Base-by-base conservation (phyloP, 352 stramenopile genomes). In the Globisporangium megalacanthum region DNA sequence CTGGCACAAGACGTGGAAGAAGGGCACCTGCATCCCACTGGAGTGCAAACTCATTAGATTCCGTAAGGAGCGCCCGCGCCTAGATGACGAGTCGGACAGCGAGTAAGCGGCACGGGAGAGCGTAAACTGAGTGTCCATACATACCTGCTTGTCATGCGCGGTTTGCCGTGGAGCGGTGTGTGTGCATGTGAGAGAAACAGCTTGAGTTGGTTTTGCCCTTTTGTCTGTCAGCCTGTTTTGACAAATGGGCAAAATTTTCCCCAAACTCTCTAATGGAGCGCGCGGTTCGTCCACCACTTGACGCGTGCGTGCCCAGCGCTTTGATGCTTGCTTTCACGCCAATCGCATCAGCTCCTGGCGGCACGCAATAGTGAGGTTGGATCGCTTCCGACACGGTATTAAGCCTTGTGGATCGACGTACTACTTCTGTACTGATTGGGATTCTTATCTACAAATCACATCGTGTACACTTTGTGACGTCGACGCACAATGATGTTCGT, bases 1-100 rank as follows among this genome's bases (percentile, higher is more conserved):
- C 17, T 48, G 42, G 42, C 42, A 48, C 42, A 19, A 48, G 42
- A 19, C 42, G 10, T 48, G 42, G 42, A 48, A 48, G 42, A 48
- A 48, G 15, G 42, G 42, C 15, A 48, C 14, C 17, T 20, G 10
- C 42, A 48, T 48, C 15, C 17, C 42, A 15, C 42, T n/a, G 0
- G 42, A 48, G 17, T 48, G 42, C 42, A 48, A 47, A 17, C 41
- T 13, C 41, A 47, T 47, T n/a, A 17, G 1, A 19, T 47, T n/a
- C 41, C 17, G 41, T 17, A 47, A 47, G 41, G 8, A 47, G 41
- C 41, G 41, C 41, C 6, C 41, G 11, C 41, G 41, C 41, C 1
- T 17, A 19, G 19, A 19, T 47, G 41, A 47, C 6, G 14, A 19
- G 6, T 47, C 41, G 3, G 41, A n/a, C 41, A 19, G 19, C 13